phyloP scores from a whole-genome alignment of 352 stramenopile genomes.

The Phytopythium cucurbitacearum region DNA sequence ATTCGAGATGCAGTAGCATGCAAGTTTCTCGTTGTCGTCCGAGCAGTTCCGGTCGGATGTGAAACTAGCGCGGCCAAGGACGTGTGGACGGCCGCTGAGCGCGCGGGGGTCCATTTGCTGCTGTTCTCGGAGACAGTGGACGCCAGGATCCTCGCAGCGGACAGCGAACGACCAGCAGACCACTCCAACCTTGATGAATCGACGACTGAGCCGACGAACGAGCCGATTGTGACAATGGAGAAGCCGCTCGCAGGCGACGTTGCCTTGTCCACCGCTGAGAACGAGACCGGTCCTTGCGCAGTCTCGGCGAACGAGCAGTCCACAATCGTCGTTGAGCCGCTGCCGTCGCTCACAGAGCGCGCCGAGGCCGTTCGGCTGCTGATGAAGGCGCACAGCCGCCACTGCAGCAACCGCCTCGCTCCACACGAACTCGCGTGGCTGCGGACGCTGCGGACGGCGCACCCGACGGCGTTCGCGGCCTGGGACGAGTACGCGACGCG shows the following conservation, averaged over 20 bases:
- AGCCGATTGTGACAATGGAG: too few relatives aligned
- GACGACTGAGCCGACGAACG: too few relatives aligned
- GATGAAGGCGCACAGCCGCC: conserved; percentile 39
- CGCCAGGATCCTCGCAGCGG: conserved; percentile 11
- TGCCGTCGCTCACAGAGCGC: conserved; percentile 10
- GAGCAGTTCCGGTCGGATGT: background rate
- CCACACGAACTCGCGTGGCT: conserved; percentile 13
- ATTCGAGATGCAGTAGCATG: conserved; percentile 13
- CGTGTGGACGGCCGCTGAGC: conserved; percentile 22
- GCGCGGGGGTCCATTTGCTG: conserved; percentile 11
- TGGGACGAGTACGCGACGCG: conserved; percentile 21
- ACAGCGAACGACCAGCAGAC: conserved; percentile 2
- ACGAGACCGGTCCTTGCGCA: too few relatives aligned
- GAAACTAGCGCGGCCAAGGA: conserved; percentile 8
- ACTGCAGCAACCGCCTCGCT: conserved; percentile 19
- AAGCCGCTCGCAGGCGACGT: background rate
- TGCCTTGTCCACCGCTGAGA: background rate
- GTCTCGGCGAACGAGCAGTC: too few relatives aligned
- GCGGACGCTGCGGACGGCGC: conserved; percentile 2
- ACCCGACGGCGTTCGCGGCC: conserved; percentile 10
- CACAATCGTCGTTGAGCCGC: background rate
- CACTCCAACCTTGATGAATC: background rate
- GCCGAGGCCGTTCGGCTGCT: conserved; percentile 31
- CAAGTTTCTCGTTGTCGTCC: conserved; percentile 30
- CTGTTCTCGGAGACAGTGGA: conserved; percentile 31